Conservation (phyloP, 164 flowering plant species). For the grape (Vitis vinifera) region DNA sequence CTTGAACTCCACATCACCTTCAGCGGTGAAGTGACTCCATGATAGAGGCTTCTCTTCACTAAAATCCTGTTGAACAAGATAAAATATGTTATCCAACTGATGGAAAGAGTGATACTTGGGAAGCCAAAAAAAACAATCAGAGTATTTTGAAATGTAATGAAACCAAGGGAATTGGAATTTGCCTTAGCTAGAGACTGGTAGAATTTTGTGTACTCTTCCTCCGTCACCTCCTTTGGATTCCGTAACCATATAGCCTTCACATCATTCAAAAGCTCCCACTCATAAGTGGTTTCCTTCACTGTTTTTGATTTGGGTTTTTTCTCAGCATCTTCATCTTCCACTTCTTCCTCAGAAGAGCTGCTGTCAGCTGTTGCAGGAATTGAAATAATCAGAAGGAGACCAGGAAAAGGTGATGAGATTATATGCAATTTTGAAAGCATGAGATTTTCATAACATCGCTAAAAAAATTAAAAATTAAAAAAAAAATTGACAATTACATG, state of each 20-base stretch:
- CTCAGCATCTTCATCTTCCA: conserved; percentile 74
- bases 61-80: conserved; percentile 60
- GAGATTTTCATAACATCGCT: too few relatives aligned
- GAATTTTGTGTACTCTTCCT: conserved; percentile 92
- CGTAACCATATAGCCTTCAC: conserved; percentile 95
- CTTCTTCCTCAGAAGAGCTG: conserved; percentile 54
- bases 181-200: conserved; percentile 94
- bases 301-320: conserved; percentile 85
- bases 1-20: conserved; percentile 99
- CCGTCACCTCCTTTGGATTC: conserved; percentile 93
- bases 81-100: neutral
- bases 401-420: neutral
- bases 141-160: neutral
- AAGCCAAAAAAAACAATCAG: neutral
- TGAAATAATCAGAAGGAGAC: neutral
- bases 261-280: conserved; percentile 96
- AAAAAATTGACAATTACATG: conserved; percentile 29
- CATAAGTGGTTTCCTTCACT: conserved; percentile 79
- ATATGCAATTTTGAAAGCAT: neutral
- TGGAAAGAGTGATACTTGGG: neutral
- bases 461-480: neutral
- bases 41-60: conserved; percentile 85
- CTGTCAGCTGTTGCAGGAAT: conserved; percentile 53
- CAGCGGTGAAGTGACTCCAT: conserved; percentile 94
- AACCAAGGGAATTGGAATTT: neutral